Conservation (phyloP, 306 rosid genomes). For the Trifolium fragiferum region DNA sequence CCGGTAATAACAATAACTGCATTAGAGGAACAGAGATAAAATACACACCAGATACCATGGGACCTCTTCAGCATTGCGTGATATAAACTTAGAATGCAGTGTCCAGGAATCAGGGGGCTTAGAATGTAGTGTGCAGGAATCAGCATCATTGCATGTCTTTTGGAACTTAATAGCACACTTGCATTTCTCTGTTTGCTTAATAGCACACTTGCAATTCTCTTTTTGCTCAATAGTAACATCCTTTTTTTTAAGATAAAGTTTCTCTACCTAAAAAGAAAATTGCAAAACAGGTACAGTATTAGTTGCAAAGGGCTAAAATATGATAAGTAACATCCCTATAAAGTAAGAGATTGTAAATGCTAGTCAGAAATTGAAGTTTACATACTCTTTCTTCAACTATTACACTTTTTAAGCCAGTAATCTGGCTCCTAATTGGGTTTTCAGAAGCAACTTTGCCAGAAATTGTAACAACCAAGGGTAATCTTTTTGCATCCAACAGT, state of each 20-base stretch:
- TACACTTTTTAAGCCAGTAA: constrained; percentile 85
- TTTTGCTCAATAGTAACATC: too few relatives aligned
- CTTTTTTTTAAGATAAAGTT: constrained; percentile 31
- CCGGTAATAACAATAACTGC: neutral
- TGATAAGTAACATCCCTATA: neutral
- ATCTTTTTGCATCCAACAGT: constrained; percentile 71
- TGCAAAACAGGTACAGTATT: constrained; percentile 30
- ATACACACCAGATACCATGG: constrained; percentile 92
- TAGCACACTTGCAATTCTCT: too few relatives aligned
- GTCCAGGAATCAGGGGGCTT: constrained; percentile 56
- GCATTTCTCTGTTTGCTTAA: constrained; percentile 13
- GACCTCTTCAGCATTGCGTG: constrained; percentile 90
- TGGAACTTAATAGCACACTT: neutral
- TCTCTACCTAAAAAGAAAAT: constrained; percentile 77
- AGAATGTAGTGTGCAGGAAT: constrained; percentile 29
- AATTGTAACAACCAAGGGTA: constrained; percentile 81
- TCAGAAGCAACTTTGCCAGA: constrained; percentile 89
- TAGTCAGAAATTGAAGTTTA: constrained; percentile 29
- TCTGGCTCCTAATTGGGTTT: constrained; percentile 76
- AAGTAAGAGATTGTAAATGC: neutral
- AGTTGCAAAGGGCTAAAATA: constrained; percentile 20
- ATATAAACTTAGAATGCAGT: constrained; percentile 88
- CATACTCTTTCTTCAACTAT: constrained; percentile 92
- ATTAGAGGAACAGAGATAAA: constrained; percentile 24
- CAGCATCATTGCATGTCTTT: constrained; percentile 62